Percentiles rank a stretch among this genome's conserved stretches.
Evolutionary conservation across 257 asterid genomes (phyloP).

Genomic region (Agastache rugosa): DNA sequence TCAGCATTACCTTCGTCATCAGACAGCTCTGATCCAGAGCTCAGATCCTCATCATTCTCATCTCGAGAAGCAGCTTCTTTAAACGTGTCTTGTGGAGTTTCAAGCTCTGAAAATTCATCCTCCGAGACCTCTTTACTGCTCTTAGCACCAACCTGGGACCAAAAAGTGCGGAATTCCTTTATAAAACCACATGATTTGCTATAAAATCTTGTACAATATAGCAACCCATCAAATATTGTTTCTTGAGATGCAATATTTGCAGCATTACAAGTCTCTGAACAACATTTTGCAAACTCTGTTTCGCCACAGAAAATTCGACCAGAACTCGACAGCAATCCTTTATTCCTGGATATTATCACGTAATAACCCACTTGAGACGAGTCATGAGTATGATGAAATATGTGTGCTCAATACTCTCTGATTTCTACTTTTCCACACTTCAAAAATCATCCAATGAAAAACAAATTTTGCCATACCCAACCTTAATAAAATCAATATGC

Average conservation of each 20-base stretch:
- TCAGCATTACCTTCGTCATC: constrained; percentile 50
- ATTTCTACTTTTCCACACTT: too few relatives aligned
- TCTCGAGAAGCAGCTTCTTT: constrained; percentile 34
- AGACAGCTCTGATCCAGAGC: constrained; percentile 49
- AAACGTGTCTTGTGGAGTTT: constrained; percentile 41
- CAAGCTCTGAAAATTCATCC: constrained; percentile 68
- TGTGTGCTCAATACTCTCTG: too few relatives aligned
- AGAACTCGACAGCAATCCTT: constrained; percentile 43
- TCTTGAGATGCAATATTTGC: constrained; percentile 38
- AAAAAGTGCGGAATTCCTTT: constrained; percentile 45
- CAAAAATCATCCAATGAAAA: too few relatives aligned
- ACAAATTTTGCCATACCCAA: too few relatives aligned
- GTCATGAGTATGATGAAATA: too few relatives aligned
- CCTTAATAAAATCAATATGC: neutral
- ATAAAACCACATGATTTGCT: constrained; percentile 37
- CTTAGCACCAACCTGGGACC: constrained; percentile 48
- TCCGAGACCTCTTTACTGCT: constrained; percentile 22
- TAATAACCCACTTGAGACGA: neutral
- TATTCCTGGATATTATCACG: constrained; percentile 51
- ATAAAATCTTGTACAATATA: constrained; percentile 43
- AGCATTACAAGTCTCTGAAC: constrained; percentile 38
- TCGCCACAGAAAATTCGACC: constrained; percentile 44
- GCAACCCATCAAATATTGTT: constrained; percentile 40
- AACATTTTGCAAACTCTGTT: constrained; percentile 43
- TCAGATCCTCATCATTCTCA: constrained; percentile 45